phyloP scores from a whole-genome alignment of 2,329 filamentous ascomycete genomes.

The Trichoderma sp. region DNA sequence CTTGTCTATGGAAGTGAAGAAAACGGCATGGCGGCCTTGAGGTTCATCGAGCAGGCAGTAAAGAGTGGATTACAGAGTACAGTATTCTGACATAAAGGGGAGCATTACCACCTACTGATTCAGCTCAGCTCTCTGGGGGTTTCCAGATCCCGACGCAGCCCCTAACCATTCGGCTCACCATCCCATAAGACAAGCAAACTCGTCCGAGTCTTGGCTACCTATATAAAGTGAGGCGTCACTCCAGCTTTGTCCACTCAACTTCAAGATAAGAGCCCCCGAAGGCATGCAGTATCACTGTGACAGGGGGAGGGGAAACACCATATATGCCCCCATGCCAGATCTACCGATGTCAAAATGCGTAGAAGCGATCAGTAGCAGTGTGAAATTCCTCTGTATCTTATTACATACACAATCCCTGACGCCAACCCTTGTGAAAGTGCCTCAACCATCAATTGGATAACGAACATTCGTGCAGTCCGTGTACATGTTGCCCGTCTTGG shows the following conservation, averaged over 20 bases:
- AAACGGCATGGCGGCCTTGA: not conserved
- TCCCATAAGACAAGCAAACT: not conserved
- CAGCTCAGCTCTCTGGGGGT: no score
- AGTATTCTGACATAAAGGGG: no score
- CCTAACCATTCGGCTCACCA: not conserved
- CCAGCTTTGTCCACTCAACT: no score
- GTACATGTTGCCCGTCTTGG: not conserved
- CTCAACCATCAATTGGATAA: slow-evolving; percentile 16
- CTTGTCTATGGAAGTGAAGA: not conserved
- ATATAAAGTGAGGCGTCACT: not conserved
- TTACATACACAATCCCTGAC: slow-evolving; percentile 25
- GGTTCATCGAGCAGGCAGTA: not conserved
- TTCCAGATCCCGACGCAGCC: no score
- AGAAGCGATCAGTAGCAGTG: not conserved
- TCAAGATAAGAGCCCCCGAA: not conserved
- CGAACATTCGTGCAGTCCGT: not conserved
- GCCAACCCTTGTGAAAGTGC: slow-evolving; percentile 27
- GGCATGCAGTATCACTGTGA: not conserved
- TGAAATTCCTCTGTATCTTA: slow-evolving; percentile 8
- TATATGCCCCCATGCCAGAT: not conserved
- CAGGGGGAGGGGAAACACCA: not conserved
- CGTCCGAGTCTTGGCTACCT: not conserved
- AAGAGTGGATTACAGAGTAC: not conserved
- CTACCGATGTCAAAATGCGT: not conserved
- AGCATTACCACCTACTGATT: no score